phyloP scores from a whole-genome alignment of 2,329 filamentous ascomycete genomes.

The Venturia aucupariae region DNA sequence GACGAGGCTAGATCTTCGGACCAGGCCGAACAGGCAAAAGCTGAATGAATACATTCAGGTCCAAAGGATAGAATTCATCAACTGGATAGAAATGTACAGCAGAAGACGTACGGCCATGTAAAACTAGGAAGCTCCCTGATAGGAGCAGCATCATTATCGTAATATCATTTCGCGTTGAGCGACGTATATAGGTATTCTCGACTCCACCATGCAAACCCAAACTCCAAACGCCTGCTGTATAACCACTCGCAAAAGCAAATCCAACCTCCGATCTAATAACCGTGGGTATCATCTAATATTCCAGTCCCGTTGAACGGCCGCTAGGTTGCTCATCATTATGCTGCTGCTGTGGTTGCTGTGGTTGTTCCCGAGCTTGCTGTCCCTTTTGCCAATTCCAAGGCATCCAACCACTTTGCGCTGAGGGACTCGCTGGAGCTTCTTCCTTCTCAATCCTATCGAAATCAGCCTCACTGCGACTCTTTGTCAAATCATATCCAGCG shows the following conservation, averaged over 20 bases:
- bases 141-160: background rate
- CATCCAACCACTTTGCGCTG: slow-evolving; percentile 37
- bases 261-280: background rate
- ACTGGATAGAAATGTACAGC: slow-evolving; percentile 4
- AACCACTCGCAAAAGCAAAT: background rate
- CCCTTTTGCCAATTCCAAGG: slow-evolving; percentile 38
- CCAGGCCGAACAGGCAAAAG: background rate
- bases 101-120: slow-evolving; percentile 4
- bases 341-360: background rate
- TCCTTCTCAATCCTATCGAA: slow-evolving; percentile 77
- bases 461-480: slow-evolving; percentile 77
- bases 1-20: background rate
- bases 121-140: background rate
- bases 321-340: slow-evolving; percentile 1
- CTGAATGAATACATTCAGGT: background rate
- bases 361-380: background rate
- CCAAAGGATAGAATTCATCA: slow-evolving; percentile 3
- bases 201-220: background rate
- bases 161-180: slow-evolving; percentile 5
- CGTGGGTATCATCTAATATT: slow-evolving; percentile 6
- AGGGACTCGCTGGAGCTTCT: slow-evolving; percentile 22
- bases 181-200: background rate
- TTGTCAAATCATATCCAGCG: slow-evolving; percentile 50
- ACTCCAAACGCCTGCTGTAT: background rate
- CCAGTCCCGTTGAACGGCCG: background rate